Percentiles rank a stretch among this genome's conserved stretches.
Evolutionary conservation across 192 early-diverging fungal genomes (phyloP).

Genomic region (Backusella liffmaniae): DNA sequence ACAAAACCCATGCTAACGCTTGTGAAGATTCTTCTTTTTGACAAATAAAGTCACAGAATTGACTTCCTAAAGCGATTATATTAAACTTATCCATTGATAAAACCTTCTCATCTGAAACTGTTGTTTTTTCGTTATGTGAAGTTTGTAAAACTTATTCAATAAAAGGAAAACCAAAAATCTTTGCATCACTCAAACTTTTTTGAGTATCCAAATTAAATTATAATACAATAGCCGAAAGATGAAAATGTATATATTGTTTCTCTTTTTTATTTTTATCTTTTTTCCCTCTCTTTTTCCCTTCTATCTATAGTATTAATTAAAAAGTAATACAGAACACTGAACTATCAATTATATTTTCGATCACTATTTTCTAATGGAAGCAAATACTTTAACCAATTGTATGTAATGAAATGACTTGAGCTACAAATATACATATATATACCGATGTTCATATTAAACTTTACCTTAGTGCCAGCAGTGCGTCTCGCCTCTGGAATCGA

Average conservation of each 20-base stretch:
- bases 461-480: neutral
- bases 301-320: neutral
- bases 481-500: neutral
- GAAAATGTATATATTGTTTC: neutral
- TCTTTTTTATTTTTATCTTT: neutral
- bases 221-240: neutral
- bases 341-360: neutral
- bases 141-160: neutral
- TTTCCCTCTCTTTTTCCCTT: neutral
- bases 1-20: neutral
- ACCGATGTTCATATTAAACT: neutral
- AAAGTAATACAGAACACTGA: neutral
- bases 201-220: neutral
- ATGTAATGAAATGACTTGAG: neutral
- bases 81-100: neutral
- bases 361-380: neutral
- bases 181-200: neutral
- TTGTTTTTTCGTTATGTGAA: neutral
- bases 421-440: neutral
- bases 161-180: neutral
- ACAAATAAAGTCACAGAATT: neutral
- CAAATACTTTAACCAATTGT: neutral
- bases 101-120: neutral
- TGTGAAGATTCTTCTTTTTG: neutral
- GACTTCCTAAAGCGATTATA: neutral